Percentiles rank a stretch among this genome's conserved stretches.
Conservation (phyloP, 768 basidiomycete species). For the Gelatoporia subvermispora region DNA sequence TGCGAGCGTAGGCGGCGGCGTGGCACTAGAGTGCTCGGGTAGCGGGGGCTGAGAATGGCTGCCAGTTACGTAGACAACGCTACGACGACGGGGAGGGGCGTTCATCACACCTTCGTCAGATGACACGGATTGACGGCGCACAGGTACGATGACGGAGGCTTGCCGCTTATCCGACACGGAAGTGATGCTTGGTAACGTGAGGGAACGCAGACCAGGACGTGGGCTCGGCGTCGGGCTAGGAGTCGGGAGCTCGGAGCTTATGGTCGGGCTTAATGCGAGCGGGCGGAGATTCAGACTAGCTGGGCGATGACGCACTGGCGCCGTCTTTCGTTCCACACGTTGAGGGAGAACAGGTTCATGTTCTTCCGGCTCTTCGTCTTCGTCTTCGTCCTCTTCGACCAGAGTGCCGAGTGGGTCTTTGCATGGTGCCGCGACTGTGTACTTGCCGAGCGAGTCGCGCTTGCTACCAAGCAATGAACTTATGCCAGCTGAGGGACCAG, state of each 20-base stretch:
- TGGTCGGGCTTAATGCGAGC: slow-evolving; percentile 45
- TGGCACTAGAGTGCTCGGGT: slow-evolving; percentile 48
- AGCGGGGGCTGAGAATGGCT: slow-evolving; percentile 17
- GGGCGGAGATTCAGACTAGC: slow-evolving; percentile 64
- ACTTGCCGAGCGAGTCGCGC: slow-evolving; percentile 77
- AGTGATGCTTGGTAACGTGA: slow-evolving; percentile 39
- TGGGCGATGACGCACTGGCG: slow-evolving; percentile 62
- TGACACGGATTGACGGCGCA: too few species aligned
- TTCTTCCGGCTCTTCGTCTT: slow-evolving; percentile 52
- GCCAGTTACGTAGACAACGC: slow-evolving; percentile 18
- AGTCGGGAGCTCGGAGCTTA: slow-evolving; percentile 35
- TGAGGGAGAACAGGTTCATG: slow-evolving; percentile 20
- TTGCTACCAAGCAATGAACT: slow-evolving; percentile 49
- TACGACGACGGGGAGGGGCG: slow-evolving; percentile 33
- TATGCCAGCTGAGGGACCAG: slow-evolving; percentile 35
- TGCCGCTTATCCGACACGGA: slow-evolving; percentile 23
- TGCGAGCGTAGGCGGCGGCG: slow-evolving; percentile 30
- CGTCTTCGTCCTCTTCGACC: slow-evolving; percentile 85
- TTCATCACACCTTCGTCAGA: slow-evolving; percentile 14
- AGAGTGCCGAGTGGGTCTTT: slow-evolving; percentile 79
- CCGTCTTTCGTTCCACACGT: too few species aligned
- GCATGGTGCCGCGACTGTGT: slow-evolving; percentile 51
- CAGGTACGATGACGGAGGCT: slow-evolving; percentile 23
- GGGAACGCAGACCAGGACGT: slow-evolving; percentile 45
- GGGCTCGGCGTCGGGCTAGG: slow-evolving; percentile 50